Percentiles rank a stretch among this genome's conserved stretches.
phyloP scores from a whole-genome alignment of 768 basidiomycete species.

The Lactifluus echinatus region DNA sequence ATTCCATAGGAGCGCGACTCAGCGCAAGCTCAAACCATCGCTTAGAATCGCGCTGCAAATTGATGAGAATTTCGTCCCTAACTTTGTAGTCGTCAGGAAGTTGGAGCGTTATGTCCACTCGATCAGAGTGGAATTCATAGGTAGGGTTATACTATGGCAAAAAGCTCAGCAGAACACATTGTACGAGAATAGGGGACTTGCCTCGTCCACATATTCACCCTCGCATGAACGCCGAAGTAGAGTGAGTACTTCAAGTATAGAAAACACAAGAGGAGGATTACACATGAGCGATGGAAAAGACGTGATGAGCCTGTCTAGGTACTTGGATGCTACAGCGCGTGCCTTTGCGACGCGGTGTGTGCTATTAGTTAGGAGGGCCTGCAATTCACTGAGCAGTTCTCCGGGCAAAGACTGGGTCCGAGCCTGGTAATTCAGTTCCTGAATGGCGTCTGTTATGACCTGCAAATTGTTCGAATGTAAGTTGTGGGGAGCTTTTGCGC shows the following conservation, averaged over 20 bases:
- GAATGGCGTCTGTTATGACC: slow-evolving; percentile 73
- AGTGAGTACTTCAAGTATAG: slow-evolving; percentile 87
- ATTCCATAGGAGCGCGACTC: slow-evolving; percentile 81
- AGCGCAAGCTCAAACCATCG: slow-evolving; percentile 85
- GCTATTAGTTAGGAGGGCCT: slow-evolving; percentile 63
- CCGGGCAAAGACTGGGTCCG: slow-evolving; percentile 70
- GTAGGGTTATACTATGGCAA: slow-evolving; percentile 70
- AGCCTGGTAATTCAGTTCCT: slow-evolving; percentile 63
- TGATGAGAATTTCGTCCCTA: slow-evolving; percentile 75
- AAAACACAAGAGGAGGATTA: slow-evolving; percentile 76
- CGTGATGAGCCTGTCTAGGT: slow-evolving; percentile 75
- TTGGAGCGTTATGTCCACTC: slow-evolving; percentile 63
- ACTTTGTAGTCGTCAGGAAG: slow-evolving; percentile 80
- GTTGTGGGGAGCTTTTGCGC: not conserved
- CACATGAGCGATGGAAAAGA: slow-evolving; percentile 95
- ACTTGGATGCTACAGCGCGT: slow-evolving; percentile 74
- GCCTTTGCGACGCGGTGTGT: slow-evolving; percentile 79
- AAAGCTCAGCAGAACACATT: not conserved
- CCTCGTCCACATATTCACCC: slow-evolving; percentile 88
- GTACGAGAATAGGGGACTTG: slow-evolving; percentile 26
- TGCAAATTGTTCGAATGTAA: slow-evolving; percentile 25
- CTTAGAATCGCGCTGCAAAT: slow-evolving; percentile 64
- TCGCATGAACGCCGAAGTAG: slow-evolving; percentile 81
- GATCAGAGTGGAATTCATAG: slow-evolving; percentile 75
- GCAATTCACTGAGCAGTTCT: slow-evolving; percentile 63